A percentile compares a stretch with the other conserved stretches of the same genome.
Conservation (phyloP, 1,284 basidiomycete species). For the Microbotryum lychnidis-dioicae region DNA sequence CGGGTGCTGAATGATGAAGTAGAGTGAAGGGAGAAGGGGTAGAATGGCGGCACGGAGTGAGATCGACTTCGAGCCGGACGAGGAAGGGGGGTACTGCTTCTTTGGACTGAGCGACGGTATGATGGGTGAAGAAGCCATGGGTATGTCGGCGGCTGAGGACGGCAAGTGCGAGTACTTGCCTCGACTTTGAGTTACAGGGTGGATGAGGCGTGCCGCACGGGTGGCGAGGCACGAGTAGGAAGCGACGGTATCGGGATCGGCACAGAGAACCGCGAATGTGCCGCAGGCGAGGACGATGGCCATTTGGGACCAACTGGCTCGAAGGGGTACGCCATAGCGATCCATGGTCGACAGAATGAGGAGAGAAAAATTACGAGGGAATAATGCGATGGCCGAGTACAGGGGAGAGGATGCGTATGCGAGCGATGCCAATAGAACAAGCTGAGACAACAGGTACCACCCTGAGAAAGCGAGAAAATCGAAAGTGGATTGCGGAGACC, state of each 20-base stretch:
- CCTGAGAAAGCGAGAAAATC: background rate
- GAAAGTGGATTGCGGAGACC: background rate
- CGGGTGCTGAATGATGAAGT: conserved; percentile 12
- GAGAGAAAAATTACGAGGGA: conserved; percentile 13
- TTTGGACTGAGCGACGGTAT: background rate
- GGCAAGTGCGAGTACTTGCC: background rate
- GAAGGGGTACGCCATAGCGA: background rate
- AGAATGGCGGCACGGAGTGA: conserved; percentile 7
- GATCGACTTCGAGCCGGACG: background rate
- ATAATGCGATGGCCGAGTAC: background rate
- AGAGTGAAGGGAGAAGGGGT: conserved; percentile 18
- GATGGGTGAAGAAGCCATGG: background rate
- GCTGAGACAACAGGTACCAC: background rate
- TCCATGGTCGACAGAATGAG: conserved; percentile 2
- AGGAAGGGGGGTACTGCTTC: background rate
- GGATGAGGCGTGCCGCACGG: background rate
- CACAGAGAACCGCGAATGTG: background rate
- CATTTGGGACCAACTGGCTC: conserved; percentile 18
- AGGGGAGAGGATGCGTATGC: background rate
- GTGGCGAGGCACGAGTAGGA: background rate
- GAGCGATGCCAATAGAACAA: conserved; percentile 9
- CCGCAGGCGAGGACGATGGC: conserved; percentile 11
- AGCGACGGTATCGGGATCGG: background rate
- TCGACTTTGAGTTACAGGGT: background rate
- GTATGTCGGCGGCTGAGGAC: background rate